These are phyloP conservation scores for Saitozyma sp. DNA, from an alignment of 768 basidiomycete species.

Conservation along the genomic window DNA sequence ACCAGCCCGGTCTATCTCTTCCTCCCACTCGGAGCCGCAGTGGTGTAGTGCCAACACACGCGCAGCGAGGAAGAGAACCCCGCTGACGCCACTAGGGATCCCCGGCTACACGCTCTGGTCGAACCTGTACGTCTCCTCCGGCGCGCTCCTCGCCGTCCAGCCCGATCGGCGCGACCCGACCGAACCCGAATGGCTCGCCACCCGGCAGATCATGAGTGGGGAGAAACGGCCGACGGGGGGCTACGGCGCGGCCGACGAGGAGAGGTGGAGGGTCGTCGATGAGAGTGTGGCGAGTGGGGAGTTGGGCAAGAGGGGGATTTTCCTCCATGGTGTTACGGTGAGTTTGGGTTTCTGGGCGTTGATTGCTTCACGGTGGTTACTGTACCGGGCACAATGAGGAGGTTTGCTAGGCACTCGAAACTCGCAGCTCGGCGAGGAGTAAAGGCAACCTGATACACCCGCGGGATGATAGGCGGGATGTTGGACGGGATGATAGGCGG, in stretches of 20 bases:
- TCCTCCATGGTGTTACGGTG: conserved; percentile 37
- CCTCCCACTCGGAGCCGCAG: too few species aligned
- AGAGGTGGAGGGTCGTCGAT: conserved; percentile 32
- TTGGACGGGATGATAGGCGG: too few species aligned
- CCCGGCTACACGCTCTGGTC: conserved; percentile 35
- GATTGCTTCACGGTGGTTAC: background rate
- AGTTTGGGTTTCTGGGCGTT: conserved; percentile 2
- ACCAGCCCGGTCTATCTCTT: too few species aligned
- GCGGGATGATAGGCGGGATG: too few species aligned
- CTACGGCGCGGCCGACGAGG: conserved; percentile 24
- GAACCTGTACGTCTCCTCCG: conserved; percentile 28
- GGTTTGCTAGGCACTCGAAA: too few species aligned
- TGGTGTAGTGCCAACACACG: too few species aligned
- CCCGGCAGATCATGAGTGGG: conserved; percentile 16
- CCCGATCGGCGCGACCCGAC: conserved; percentile 8
- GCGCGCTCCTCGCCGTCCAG: conserved; percentile 16
- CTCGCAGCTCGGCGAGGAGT: background rate
- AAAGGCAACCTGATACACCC: background rate
- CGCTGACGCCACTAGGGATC: conserved; percentile 11
- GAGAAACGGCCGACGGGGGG: conserved; percentile 13
- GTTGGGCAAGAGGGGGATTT: conserved; percentile 28
- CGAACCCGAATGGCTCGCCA: background rate
- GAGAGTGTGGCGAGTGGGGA: conserved; percentile 26
- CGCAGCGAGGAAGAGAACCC: too few species aligned
- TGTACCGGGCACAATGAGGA: too few species aligned